Conservation (phyloP, 345 rosid genomes). For the Eucalyptus lansdowneana region DNA sequence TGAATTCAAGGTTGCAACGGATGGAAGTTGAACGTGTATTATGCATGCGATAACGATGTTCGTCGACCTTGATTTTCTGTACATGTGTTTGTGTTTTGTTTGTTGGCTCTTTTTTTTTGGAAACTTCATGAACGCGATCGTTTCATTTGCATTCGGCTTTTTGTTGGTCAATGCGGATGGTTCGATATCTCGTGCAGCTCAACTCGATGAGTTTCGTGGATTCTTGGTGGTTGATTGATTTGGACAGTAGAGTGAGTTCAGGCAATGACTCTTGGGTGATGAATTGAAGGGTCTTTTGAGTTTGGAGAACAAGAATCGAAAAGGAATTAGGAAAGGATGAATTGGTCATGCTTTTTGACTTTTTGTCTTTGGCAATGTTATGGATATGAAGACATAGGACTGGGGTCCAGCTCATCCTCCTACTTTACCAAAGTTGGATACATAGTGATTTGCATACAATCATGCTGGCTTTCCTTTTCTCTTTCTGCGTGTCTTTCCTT, state of each 20-base stretch:
- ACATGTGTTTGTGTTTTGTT: not conserved
- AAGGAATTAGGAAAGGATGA: not conserved
- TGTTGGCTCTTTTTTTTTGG: not conserved
- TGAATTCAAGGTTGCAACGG: not conserved
- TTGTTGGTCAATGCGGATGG: not conserved
- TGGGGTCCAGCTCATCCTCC: not conserved
- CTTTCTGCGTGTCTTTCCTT: not conserved
- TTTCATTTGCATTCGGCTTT: not conserved
- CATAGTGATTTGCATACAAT: not conserved
- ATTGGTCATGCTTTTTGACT: not conserved
- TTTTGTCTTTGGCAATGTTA: not conserved
- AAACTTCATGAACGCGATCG: not conserved
- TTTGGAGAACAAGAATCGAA: not conserved
- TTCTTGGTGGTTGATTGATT: not conserved
- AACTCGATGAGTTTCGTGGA: not conserved
- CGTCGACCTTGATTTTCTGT: not conserved
- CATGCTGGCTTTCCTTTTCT: not conserved
- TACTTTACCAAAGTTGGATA: not conserved
- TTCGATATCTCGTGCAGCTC: not conserved
- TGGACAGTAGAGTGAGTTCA: not conserved
- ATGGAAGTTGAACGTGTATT: not conserved
- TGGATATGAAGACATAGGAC: not conserved
- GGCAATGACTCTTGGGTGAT: not conserved
- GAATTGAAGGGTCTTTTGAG: not conserved
- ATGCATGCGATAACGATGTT: not conserved